Base-by-base conservation (phyloP, 176 grass and related monocot genomes). In the Olyra latifolia region DNA sequence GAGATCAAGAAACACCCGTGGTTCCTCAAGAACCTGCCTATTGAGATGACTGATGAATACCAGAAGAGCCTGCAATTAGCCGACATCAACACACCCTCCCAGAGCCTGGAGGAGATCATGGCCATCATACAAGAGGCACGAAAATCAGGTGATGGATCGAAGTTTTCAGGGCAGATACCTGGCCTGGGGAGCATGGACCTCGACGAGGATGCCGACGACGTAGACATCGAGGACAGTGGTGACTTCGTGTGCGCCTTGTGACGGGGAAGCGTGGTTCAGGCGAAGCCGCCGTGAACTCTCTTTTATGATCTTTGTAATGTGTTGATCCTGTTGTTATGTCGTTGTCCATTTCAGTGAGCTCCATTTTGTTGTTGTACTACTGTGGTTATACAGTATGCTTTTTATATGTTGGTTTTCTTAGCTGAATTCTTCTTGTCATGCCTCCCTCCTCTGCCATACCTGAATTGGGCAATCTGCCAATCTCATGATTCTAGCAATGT, bases 1-100 rank as follows among this genome's bases (percentile, higher is more conserved):
- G 93, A 99, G 87, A 99, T 99, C 75, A 99, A 99, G 79, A 93
- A 83, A 47, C 93, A 99, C 76, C 97, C 93, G 3, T 99, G 97
- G 97, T 99, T 99, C 79, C 78, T 93, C 59, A 93, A 93, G 87
- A 99, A 99, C 71, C 86, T 99, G 57, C 97, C 97, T 0, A 80
- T 99, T 32, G 97, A 99, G 87, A 91, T 99, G 81, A 91, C 89
- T 0, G 97, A 99, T 5, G 97, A 91, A 62, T 96, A 93, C 74
- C 97, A 96, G 80, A 80, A 6, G 61, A 62, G 35, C 24, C 28
- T 88, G 47, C 83, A 88, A 32, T 78, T 69, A 53, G 10, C 25
- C 7, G 82, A 88, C 65, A 32, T 48, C 63, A 89, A 84, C 17
- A 8, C 11, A 0, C 75, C 55, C 5, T 73, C 78, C 12, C 93